Evolutionary conservation across 495 filamentous ascomycete genomes (phyloP).

Genomic region (Copromyces sp.): DNA sequence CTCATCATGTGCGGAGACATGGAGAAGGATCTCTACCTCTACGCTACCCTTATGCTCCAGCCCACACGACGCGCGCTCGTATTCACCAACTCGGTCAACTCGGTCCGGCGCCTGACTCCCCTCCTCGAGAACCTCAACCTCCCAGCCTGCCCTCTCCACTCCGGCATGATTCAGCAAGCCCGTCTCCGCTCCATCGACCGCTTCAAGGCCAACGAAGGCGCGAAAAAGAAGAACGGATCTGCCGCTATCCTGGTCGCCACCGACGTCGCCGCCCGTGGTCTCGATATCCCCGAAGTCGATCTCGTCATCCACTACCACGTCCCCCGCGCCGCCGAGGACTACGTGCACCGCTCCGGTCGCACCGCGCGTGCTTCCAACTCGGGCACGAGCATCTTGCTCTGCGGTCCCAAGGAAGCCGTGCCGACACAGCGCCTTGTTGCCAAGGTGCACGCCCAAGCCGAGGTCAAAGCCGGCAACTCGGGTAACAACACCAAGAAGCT

Average conservation of each 20-base stretch:
- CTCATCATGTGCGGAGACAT: slow-evolving; percentile 83
- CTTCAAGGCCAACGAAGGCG: slow-evolving; percentile 55
- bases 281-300: slow-evolving; percentile 84
- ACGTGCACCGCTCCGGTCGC: slow-evolving; percentile 91
- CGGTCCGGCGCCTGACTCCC: slow-evolving; percentile 77
- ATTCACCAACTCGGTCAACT: slow-evolving; percentile 92
- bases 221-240: slow-evolving; percentile 19
- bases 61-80: slow-evolving; percentile 69
- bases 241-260: slow-evolving; percentile 77
- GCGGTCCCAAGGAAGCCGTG: slow-evolving; percentile 80
- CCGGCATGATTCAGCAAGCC: slow-evolving; percentile 94
- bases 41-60: slow-evolving; percentile 75
- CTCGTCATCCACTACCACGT: slow-evolving; percentile 92
- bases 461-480: slow-evolving; percentile 33
- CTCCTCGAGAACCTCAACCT: slow-evolving; percentile 76
- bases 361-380: slow-evolving; percentile 73
- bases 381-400: slow-evolving; percentile 77
- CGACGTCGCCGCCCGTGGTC: slow-evolving; percentile 90
- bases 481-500: slow-evolving; percentile 45
- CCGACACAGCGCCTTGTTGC: slow-evolving; percentile 73
- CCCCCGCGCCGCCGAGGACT: slow-evolving; percentile 81
- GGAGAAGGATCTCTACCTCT: slow-evolving; percentile 96
- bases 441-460: slow-evolving; percentile 61
- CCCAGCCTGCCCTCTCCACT: slow-evolving; percentile 71
- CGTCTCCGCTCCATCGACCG: slow-evolving; percentile 85